Conservation (phyloP, 352 stramenopile species). For the Phytophthora kernoviae region DNA sequence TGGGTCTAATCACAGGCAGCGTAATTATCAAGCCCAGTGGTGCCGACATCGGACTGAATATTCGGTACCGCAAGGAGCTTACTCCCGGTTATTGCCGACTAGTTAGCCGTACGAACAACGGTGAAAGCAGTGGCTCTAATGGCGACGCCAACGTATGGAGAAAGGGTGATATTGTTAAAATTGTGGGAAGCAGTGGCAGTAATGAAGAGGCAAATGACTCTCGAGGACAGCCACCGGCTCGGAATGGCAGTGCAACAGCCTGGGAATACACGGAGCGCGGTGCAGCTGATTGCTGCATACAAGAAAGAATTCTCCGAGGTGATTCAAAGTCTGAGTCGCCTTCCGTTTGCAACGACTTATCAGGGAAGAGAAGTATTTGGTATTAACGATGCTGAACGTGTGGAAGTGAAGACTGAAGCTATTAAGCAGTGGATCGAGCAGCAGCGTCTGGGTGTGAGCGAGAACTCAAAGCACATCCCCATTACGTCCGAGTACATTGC, state of each 20-base stretch:
- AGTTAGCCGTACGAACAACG: slow-evolving; percentile 35
- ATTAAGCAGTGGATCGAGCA: slow-evolving; percentile 94
- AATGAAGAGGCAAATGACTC: slow-evolving; percentile 8
- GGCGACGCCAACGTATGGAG: slow-evolving; percentile 80
- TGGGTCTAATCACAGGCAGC: slow-evolving; percentile 94
- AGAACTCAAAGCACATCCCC: slow-evolving; percentile 92
- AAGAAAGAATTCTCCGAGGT: slow-evolving; percentile 93
- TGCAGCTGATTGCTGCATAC: slow-evolving; percentile 94
- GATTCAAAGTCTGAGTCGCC: slow-evolving; percentile 86
- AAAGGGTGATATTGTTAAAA: slow-evolving; percentile 91
- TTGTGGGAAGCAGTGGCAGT: slow-evolving; percentile 85
- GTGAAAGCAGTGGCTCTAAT: neutral
- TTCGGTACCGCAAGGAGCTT: slow-evolving; percentile 84
- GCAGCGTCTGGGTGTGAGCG: slow-evolving; percentile 84
- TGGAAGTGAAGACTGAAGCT: slow-evolving; percentile 73
- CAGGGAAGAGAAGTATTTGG: slow-evolving; percentile 91
- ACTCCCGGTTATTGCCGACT: slow-evolving; percentile 94
- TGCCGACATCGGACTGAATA: slow-evolving; percentile 90
- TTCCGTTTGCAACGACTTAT: slow-evolving; percentile 91
- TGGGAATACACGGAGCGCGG: slow-evolving; percentile 98
- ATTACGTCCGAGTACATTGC: slow-evolving; percentile 94
- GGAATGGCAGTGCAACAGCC: slow-evolving; percentile 39
- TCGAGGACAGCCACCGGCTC: slow-evolving; percentile 1
- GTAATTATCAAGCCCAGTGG: slow-evolving; percentile 93
- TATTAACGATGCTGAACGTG: slow-evolving; percentile 47